phyloP scores from a whole-genome alignment of 495 filamentous ascomycete genomes.

The Xylaria grammica region DNA sequence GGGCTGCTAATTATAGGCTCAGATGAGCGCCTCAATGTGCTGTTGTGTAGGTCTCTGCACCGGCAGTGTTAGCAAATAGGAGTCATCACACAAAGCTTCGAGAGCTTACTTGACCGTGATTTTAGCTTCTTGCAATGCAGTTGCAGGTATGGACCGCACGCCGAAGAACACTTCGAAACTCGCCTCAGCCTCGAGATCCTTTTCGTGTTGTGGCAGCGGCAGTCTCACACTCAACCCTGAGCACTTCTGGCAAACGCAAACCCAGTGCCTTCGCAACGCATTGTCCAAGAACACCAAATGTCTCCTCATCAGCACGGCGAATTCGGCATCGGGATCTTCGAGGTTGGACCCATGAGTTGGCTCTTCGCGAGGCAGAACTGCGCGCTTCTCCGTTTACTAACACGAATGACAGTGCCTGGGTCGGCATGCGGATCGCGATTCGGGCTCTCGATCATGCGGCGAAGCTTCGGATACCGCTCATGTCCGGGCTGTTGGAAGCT shows the following conservation, averaged over 20 bases:
- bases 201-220: constrained; percentile 29
- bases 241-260: constrained; percentile 42
- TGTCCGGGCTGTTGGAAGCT: neutral
- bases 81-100: constrained; percentile 22
- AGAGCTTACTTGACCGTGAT: constrained; percentile 39
- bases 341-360: neutral
- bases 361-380: neutral
- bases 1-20: neutral
- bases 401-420: neutral
- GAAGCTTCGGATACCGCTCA: neutral
- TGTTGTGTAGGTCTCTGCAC: neutral
- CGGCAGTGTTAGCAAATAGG: constrained; percentile 23
- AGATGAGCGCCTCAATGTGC: neutral
- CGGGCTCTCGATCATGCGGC: constrained; percentile 30
- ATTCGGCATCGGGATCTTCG: neutral
- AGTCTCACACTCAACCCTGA: constrained; percentile 41
- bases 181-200: neutral
- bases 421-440: constrained; percentile 27
- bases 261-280: constrained; percentile 36
- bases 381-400: constrained; percentile 9
- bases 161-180: constrained; percentile 26
- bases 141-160: constrained; percentile 33
- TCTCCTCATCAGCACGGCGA: neutral
- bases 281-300: constrained; percentile 11
- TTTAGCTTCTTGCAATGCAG: constrained; percentile 37